Evolutionary conservation across 257 asterid genomes (phyloP).

Genomic region (Primulina eburnea): DNA sequence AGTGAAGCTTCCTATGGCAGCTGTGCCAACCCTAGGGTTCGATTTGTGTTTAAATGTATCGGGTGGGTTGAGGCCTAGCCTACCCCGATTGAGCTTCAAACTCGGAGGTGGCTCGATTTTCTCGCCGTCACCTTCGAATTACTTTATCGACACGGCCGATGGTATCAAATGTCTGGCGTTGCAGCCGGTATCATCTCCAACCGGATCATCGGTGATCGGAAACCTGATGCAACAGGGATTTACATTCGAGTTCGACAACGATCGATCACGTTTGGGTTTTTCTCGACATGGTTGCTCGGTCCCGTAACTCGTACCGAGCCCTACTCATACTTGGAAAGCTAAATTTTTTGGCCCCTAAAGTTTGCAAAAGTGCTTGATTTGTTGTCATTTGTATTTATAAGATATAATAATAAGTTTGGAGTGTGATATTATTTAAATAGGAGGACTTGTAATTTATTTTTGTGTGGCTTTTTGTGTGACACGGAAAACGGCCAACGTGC

Average conservation of each 20-base stretch:
- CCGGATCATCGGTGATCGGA: constrained; percentile 66
- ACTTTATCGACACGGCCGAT: constrained; percentile 61
- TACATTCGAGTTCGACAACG: constrained; percentile 62
- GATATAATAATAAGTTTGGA: not conserved
- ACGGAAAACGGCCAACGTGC: constrained; percentile 33
- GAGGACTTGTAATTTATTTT: constrained; percentile 3
- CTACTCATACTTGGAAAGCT: constrained; percentile 2
- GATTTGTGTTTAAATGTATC: constrained; percentile 68
- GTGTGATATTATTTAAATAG: constrained; percentile 1
- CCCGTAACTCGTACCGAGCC: constrained; percentile 24
- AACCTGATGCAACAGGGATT: constrained; percentile 87
- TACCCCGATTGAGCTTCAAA: constrained; percentile 66
- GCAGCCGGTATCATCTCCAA: constrained; percentile 47
- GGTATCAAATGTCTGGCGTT: constrained; percentile 66
- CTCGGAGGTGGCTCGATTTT: constrained; percentile 57
- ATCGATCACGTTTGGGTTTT: constrained; percentile 53
- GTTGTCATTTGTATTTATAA: not conserved
- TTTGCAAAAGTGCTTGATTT: not conserved
- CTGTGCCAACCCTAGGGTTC: constrained; percentile 38
- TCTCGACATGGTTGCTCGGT: constrained; percentile 54
- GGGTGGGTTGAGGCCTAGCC: constrained; percentile 27
- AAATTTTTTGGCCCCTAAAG: not conserved
- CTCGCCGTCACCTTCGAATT: constrained; percentile 63
- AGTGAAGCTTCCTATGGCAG: constrained; percentile 40
- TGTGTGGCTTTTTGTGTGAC: constrained; percentile 21